phyloP scores from a whole-genome alignment of 352 stramenopile species.

The Globisporangium heterothallicum region DNA sequence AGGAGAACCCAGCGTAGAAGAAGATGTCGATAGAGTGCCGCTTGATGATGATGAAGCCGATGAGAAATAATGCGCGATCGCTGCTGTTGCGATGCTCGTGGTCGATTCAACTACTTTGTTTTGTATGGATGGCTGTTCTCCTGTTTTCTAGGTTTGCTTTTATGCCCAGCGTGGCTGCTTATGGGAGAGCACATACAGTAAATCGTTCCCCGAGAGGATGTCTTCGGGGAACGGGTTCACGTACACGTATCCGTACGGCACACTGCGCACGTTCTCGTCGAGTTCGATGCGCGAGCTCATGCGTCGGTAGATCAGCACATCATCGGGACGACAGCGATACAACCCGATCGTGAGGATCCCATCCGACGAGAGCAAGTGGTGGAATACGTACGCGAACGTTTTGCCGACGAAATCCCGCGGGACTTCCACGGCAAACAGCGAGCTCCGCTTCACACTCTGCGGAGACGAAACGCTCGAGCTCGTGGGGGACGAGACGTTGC shows the following conservation, averaged over 20 bases:
- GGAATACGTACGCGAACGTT: conserved; percentile 79
- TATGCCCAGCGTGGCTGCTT: conserved; percentile 71
- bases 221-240: conserved; percentile 77
- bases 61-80: conserved; percentile 7
- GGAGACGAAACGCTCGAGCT: conserved; percentile 28
- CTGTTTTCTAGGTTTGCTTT: background rate
- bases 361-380: conserved; percentile 76
- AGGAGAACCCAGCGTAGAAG: background rate
- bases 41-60: conserved; percentile 2
- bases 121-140: no score
- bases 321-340: conserved; percentile 68
- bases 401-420: conserved; percentile 76
- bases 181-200: conserved; percentile 80
- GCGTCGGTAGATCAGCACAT: conserved; percentile 16
- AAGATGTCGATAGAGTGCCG: conserved; percentile 1
- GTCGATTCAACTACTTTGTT: no score
- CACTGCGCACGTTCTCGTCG: conserved; percentile 50
- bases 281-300: conserved; percentile 43
- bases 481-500: conserved; percentile 22
- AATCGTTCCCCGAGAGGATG: conserved; percentile 69
- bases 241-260: conserved; percentile 81
- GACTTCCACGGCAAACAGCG: conserved; percentile 76
- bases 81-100: background rate
- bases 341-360: conserved; percentile 72
- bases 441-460: conserved; percentile 49